Evolutionary conservation across 2,329 filamentous ascomycete species (phyloP), one percentile per base, ranked within the genome.

Genomic region (Scedosporium boydii): DNA sequence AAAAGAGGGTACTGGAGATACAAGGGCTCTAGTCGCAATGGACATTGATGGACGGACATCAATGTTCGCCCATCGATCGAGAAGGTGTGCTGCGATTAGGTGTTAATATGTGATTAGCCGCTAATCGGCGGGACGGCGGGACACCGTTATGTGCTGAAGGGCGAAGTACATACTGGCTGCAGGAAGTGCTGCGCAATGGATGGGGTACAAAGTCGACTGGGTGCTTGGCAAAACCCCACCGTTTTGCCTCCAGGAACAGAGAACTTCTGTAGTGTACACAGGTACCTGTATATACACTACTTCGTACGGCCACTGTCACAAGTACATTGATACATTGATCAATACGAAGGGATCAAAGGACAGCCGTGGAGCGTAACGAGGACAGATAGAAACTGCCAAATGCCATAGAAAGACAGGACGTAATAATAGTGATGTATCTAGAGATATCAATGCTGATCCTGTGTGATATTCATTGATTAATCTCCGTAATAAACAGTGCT

Each of bases 101-200:
- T 60, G 59, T 42, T 51, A 60, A 38, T 60, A 51, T 60, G 44
- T 60, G 59, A 60, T 51, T 60, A 51, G 59, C 59, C 42, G 42
- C 59, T 60, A 60, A 60, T 60, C 59, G 34, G 41, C 59, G 59
- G 59, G 59, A 60, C 59, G 59, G 59, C 59, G 59, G 59, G 58
- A 59, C 58, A 59, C 38, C 18, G 38, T 44, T 60, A 46, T 26
- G 59, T 51, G 46, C 48, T 23, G 44, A 41, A 41, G 44, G 38
- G 18, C 9, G 34, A 38, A 38, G 34, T 38, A 38, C 34, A 38
- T 38, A 38, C 34, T 38, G 34, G 23, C 29, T 57, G 53, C 29
- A 57, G 53, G 18, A 34, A 34, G 53, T 16, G 53, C 7, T 16
- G 23, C 53, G 18, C 21, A 27, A 27, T n/a, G n/a, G 56, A 27